Conservation (phyloP, 805 yeast species). For the Lipomyces starkeyi region DNA sequence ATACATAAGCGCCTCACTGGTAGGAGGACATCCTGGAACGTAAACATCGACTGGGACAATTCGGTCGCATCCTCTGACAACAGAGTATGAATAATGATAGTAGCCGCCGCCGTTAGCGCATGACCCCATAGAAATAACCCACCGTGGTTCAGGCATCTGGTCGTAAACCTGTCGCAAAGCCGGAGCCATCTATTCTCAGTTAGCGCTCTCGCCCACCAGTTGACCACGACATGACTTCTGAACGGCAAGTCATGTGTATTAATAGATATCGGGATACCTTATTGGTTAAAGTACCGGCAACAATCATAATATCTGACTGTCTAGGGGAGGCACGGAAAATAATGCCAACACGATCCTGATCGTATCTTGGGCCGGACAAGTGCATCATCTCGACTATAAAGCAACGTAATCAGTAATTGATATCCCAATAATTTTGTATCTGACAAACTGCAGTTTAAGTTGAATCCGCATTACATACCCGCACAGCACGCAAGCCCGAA, state of each 20-base stretch:
- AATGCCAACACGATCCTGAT: conserved; percentile 89
- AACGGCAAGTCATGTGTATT: not conserved
- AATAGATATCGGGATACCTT: conserved; percentile 46
- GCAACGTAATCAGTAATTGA: not conserved
- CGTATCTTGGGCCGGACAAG: conserved; percentile 87
- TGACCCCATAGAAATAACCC: conserved; percentile 94
- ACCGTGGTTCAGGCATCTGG: conserved; percentile 93
- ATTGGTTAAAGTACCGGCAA: conserved; percentile 88
- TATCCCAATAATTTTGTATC: not conserved
- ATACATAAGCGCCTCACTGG: conserved; percentile 88
- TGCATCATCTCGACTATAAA: conserved; percentile 85
- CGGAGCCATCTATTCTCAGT: conserved; percentile 69
- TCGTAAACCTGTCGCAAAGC: conserved; percentile 91
- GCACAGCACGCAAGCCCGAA: conserved; percentile 94
- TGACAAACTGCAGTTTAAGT: not conserved
- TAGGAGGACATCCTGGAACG: conserved; percentile 94
- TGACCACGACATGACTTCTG: not conserved
- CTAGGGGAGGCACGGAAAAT: conserved; percentile 94
- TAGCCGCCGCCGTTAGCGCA: conserved; percentile 96
- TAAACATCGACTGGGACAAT: conserved; percentile 87
- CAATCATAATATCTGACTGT: conserved; percentile 90
- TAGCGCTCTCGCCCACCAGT: not conserved
- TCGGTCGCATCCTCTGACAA: conserved; percentile 89
- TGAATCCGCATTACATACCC: conserved; percentile 23
- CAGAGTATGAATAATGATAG: conserved; percentile 87